Evolutionary conservation across 2,329 filamentous ascomycete genomes (phyloP).

Genomic region (Escovopsis sp.): DNA sequence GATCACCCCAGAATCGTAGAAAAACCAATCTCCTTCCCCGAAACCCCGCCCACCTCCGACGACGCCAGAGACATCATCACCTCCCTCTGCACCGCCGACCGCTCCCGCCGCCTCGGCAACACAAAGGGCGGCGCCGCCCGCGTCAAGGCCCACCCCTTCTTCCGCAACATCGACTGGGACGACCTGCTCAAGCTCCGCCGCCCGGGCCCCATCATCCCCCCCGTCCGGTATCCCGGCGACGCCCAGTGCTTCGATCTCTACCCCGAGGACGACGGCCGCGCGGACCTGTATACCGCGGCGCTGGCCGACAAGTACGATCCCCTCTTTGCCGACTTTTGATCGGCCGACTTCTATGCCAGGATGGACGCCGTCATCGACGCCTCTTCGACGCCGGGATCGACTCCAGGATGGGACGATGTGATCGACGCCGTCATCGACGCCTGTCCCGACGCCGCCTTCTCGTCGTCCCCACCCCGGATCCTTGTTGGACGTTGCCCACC

Average conservation of each 20-base stretch:
- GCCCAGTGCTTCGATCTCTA: conserved; percentile 73
- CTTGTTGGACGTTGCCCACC: too few species aligned
- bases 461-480: too few species aligned
- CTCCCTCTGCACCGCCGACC: too few species aligned
- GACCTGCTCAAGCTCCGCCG: conserved; percentile 48
- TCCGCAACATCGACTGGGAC: conserved; percentile 58
- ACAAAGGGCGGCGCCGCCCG: conserved; percentile 55
- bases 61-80: conserved; percentile 62
- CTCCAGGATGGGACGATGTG: too few species aligned
- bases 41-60: conserved; percentile 46
- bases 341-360: too few species aligned
- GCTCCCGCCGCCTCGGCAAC: conserved; percentile 63
- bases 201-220: conserved; percentile 60
- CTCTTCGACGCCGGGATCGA: too few species aligned
- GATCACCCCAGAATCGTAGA: conserved; percentile 66
- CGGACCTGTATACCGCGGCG: conserved; percentile 53
- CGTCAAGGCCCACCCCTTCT: conserved; percentile 66
- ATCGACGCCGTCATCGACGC: too few species aligned
- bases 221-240: conserved; percentile 55
- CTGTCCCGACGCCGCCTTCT: too few species aligned
- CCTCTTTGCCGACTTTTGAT: conserved; percentile 58
- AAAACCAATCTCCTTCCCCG: conserved; percentile 60
- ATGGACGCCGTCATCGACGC: too few species aligned
- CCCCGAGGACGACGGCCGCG: conserved; percentile 54
- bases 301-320: conserved; percentile 54